Percentiles rank a stretch among this genome's conserved stretches.
These are phyloP conservation scores for Chaetomiaceae sp. DNA, from an alignment of 2,329 filamentous ascomycete genomes.

Conservation along the genomic window DNA sequence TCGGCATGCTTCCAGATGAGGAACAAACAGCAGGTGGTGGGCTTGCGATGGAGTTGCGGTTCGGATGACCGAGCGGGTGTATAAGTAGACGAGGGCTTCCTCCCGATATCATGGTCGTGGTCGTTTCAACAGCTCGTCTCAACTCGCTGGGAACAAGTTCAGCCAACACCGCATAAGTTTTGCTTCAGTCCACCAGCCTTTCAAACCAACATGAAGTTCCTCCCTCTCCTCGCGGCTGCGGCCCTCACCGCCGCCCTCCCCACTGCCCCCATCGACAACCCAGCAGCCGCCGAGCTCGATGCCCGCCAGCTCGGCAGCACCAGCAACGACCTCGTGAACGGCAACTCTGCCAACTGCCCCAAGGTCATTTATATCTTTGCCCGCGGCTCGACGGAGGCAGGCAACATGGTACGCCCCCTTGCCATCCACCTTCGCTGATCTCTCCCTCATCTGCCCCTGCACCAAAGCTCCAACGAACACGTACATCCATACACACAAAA, in stretches of 20 bases:
- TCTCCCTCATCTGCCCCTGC: no score
- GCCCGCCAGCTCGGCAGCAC: conserved; percentile 3
- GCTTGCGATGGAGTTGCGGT: no score
- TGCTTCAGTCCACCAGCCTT: no score
- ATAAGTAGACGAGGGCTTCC: no score
- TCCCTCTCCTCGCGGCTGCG: conserved; percentile 5
- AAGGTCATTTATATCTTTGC: conserved; percentile 35
- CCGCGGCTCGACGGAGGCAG: conserved; percentile 33
- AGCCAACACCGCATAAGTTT: no score
- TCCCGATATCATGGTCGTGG: no score
- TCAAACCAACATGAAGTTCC: conserved; percentile 16
- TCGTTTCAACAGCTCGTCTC: no score
- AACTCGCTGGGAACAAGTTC: no score
- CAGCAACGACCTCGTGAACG: conserved; percentile 15
- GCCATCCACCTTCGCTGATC: neutral
- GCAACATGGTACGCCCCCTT: conserved; percentile 30
- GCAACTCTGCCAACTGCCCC: conserved; percentile 27
- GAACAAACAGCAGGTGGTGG: no score
- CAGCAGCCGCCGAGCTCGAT: neutral
- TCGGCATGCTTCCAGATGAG: no score
- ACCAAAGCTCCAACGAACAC: no score
- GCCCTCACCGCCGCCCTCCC: conserved; percentile 11
- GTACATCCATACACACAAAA: neutral
- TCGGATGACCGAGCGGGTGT: no score
- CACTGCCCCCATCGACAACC: neutral